Evolutionary conservation across 805 yeast species (phyloP).

Genomic region (Candida ficus): DNA sequence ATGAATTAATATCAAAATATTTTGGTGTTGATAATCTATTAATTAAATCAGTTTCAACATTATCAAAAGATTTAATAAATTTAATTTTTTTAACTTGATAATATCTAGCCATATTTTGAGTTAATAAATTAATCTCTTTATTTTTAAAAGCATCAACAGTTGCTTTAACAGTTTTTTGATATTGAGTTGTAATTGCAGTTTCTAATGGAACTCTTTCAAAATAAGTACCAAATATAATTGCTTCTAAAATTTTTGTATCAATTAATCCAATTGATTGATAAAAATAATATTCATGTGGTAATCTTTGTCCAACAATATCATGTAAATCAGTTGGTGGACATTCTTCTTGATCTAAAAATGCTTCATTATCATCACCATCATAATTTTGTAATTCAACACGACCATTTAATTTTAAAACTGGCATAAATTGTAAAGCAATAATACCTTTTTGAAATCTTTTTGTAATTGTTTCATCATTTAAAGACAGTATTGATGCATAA

Average conservation of each 20-base stretch:
- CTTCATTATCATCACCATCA: slow-evolving; percentile 26
- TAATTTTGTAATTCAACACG: slow-evolving; percentile 51
- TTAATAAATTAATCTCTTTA: slow-evolving; percentile 58
- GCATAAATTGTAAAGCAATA: slow-evolving; percentile 64
- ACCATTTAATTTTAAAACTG: slow-evolving; percentile 68
- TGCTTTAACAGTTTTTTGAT: slow-evolving; percentile 45
- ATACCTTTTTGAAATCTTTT: slow-evolving; percentile 62
- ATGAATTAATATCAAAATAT: slow-evolving; percentile 35
- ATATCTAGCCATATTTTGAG: slow-evolving; percentile 75
- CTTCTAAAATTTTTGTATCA: slow-evolving; percentile 57
- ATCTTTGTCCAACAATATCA: slow-evolving; percentile 73
- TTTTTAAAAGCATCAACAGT: slow-evolving; percentile 48
- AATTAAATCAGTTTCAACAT: slow-evolving; percentile 35
- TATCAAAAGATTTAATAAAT: slow-evolving; percentile 52
- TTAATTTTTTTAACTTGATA: slow-evolving; percentile 69
- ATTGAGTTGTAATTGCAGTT: slow-evolving; percentile 52
- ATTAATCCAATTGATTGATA: slow-evolving; percentile 76
- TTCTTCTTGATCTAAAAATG: slow-evolving; percentile 2
- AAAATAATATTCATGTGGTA: slow-evolving; percentile 81
- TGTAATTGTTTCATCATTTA: slow-evolving; percentile 41
- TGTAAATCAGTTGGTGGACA: slow-evolving; percentile 68
- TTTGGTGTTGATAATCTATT: slow-evolving; percentile 53
- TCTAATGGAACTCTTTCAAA: slow-evolving; percentile 64
- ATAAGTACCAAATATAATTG: slow-evolving; percentile 59
- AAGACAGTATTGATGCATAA: slow-evolving; percentile 42